Evolutionary conservation across 78 protist species (phyloP), one percentile per base, ranked within the genome.

Genomic region (Salpingoeca rosetta): DNA sequence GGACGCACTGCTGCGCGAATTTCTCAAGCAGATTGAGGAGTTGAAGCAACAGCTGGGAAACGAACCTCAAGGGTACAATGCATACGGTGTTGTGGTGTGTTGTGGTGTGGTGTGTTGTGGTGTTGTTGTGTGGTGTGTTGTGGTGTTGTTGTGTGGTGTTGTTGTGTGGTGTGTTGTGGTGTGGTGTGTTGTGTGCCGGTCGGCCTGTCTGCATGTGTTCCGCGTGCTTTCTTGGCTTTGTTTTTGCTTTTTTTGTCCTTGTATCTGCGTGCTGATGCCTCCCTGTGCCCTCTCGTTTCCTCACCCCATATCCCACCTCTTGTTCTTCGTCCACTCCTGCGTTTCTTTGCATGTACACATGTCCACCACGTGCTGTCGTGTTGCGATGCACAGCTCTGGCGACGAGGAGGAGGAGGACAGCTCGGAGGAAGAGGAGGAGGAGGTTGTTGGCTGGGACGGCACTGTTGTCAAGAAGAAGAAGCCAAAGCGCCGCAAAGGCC

Each of bases 1-100:
- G 87, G 97, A 95, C 57, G 92, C 96, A 1, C 86, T 91, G 87
- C 83, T 94, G 72, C 87, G 90, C 24, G 88, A 94, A 76, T 85
- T 90, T 65, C 91, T 82, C 84, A 90, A 73, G n/a, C 88, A 87
- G 36, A 38, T 89, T 36, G 44, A 57, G 72, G 44, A 73, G 37
- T 82, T 89, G 25, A 82, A 82, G 76, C 57, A 76, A 3, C 65
- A 2, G 28, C 88, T 88, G 65, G 65, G 17, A 51, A 17, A 17
- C 17, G 65, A 51, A 51, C n/a, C n/a, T n/a, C n/a, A n/a, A n/a
- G n/a, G n/a, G n/a, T n/a, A n/a, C n/a, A n/a, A n/a, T n/a, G n/a
- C n/a, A n/a, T n/a, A n/a, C n/a, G n/a, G n/a, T n/a, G n/a, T n/a
- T n/a, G n/a, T n/a, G n/a, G n/a, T n/a, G n/a, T n/a, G n/a, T n/a